Evolutionary conservation across 2,329 filamentous ascomycete species (phyloP), one percentile per base, ranked within the genome.

Genomic region (Shiraia sp.): DNA sequence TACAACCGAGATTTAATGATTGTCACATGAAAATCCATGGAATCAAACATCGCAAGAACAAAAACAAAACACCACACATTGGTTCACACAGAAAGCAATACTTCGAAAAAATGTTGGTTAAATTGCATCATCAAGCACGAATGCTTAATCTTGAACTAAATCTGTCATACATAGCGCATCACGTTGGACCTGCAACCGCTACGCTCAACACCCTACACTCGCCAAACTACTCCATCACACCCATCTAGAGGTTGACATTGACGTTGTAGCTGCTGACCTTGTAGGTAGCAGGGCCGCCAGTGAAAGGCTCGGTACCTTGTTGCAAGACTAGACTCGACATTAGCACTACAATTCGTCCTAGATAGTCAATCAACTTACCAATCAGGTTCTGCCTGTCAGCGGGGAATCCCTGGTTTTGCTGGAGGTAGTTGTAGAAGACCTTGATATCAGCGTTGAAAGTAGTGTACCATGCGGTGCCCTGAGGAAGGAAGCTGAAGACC

Each of bases 401-500:
- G 2, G 57, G 55, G 40, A 78, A 71, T 2, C 72, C 72, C 51
- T 81, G 67, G 53, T 66, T 75, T 16, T 55, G 41, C 30, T 70
- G 68, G n/a, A 86, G 68, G 61, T 83, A 84, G 13, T 66, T 72
- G 59, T 81, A 72, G 69, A 86, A 85, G 7, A 73, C 63, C 54
- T 72, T 73, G 51, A 85, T 55, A 59, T 86, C 79, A 16, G 73
- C 80, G 30, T 67, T 72, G 67, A 81, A 85, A 61, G 51, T 72
- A 16, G 69, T 72, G 25, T 77, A 67, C 45, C 40, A 47, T n/a
- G 42, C 40, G n/a, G 40, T 34, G 30, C 37, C 45, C 14, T 42
- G 32, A 15, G 51, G 74, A 8, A 81, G 74, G 52, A 81, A 86
- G 56, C 76, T 80, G 70, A 76, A 85, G n/a, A 86, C 82, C 10